Evolutionary conservation across 2,329 filamentous ascomycete species (phyloP), one percentile per base, ranked within the genome.

Genomic region (Purpureocillium takamizusanense): DNA sequence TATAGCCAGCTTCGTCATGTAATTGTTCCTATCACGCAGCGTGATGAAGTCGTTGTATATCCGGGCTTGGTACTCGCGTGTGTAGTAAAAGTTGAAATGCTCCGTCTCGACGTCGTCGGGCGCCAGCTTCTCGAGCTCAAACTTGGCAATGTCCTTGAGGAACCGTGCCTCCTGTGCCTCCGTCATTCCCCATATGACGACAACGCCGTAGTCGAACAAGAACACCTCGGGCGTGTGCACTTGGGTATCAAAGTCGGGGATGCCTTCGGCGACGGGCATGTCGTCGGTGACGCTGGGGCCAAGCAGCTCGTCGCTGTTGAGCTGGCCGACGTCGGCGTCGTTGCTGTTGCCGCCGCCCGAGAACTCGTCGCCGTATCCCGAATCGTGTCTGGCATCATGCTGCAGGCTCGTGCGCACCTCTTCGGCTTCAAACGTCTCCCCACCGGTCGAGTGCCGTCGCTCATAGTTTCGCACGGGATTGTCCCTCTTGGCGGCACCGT

Each of bases 21-120:
- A 94, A 61, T 94, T 95, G 54, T 81, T 81, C 63, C 94, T 95
- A 53, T 97, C 90, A 35, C 89, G 76, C 43, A 98, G 65, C 3
- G 86, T 92, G 61, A 98, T 98, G 53, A 98, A 98, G 63, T 98
- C 92, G 62, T 98, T 98, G 74, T 98, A 98, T 60, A 98, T 98
- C 37, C 92, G 83, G 16, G 92, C 87, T 63, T 98, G 94, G 59
- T 98, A 98, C 57, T 97, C 90, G 52, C 85, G 78, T 3, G 92
- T 97, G 66, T 98, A 97, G 69, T 98, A 98, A 61, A 97, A 98
- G 60, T 98, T 98, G 72, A 98, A 98, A 54, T 90, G 87, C 61
- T 98, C 92, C 34, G 88, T 86, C 65, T 98, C 90, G 23, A 95
- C 81, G 50, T 95, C 87, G 54, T 94, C 89, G 10, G 83, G 77